phyloP scores from a whole-genome alignment of 202 grass and related monocot species.

The Elaeis oleifera region DNA sequence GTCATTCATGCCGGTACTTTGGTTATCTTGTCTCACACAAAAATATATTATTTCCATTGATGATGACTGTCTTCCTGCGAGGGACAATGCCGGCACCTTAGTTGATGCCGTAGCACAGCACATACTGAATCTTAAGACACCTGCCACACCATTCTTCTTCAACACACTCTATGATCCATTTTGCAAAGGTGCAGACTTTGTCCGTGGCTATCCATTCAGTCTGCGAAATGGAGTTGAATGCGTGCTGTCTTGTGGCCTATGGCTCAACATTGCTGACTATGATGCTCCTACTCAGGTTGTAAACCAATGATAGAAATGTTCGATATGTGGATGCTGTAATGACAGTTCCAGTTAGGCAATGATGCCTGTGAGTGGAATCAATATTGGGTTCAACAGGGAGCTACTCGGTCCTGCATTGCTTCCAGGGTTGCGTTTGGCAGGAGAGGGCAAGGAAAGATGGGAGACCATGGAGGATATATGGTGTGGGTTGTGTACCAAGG shows the following conservation, averaged over 20 bases:
- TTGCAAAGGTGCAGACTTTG: constrained; percentile 75
- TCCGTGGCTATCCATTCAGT: constrained; percentile 96
- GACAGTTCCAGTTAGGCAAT: constrained; percentile 74
- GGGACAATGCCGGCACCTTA: constrained; percentile 43
- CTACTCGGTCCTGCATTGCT: constrained; percentile 60
- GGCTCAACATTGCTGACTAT: constrained; percentile 76
- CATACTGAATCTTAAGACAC: constrained; percentile 64
- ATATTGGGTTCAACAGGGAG: constrained; percentile 87
- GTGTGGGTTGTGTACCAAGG: constrained; percentile 76
- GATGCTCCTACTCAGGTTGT: constrained; percentile 91
- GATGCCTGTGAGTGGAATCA: constrained; percentile 80
- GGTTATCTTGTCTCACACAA: constrained; percentile 83
- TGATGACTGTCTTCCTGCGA: constrained; percentile 72
- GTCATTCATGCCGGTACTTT: constrained; percentile 80
- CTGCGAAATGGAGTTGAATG: constrained; percentile 68
- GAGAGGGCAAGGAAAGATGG: constrained; percentile 75
- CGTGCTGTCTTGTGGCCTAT: constrained; percentile 71
- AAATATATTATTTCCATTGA: constrained; percentile 92
- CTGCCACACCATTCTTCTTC: constrained; percentile 95
- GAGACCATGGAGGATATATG: constrained; percentile 87
- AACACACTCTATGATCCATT: constrained; percentile 95
- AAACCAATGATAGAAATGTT: constrained; percentile 52
- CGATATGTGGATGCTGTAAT: constrained; percentile 88
- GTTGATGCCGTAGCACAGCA: constrained; percentile 79
- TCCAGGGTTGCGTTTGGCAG: constrained; percentile 57